Base-by-base conservation (phyloP, 345 rosid species). In the Hibiscus mutabilis region DNA sequence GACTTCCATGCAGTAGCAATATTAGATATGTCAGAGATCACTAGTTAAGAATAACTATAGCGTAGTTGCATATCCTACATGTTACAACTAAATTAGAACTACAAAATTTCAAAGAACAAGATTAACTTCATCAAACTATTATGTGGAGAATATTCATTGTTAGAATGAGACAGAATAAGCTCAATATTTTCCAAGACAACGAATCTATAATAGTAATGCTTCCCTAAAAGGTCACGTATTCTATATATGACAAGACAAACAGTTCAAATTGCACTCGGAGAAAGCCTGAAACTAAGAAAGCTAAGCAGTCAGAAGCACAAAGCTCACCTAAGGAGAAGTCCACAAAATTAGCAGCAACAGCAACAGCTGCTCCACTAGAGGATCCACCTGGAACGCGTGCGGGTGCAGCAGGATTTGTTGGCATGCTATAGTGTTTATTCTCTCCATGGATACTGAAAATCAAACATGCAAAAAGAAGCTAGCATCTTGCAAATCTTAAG, bases 321-420 rank as follows among this genome's bases (percentile, higher is more conserved):
- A 71, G 68, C 87, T 77, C 16, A 87, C 99, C 99, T 77, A 95
- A 77, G 6, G 98, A 84, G 74, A 95, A 95, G 72, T 92, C 98
- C 64, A 87, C 94, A 73, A 93, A 83, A 16, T 85, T 78, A 73
- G 97, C 92, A 15, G 99, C 97, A 16, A 95, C 99, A 24, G 94
- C 80, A 72, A 95, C 90, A 62, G 98, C 97, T 80, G 99, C 93
- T 42, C 99, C 99, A 78, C 99, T 89, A 69, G 83, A 89, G 55
- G 97, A 84, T 68, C 99, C 99, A 77, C 99, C 99, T 0, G 99
- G 89, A 68, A 92, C 84, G 67, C 85, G 81, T 68, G 86, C 65
- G 63, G 85, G 87, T 25, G 85, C 91, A 13, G 81, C 87, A 73
- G 99, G 99, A 88, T 95, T 95, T 66, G 91, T 88, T 6, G 99